Conservation (phyloP, 2,329 filamentous ascomycete genomes). For the Aureobasidium uvarum region DNA sequence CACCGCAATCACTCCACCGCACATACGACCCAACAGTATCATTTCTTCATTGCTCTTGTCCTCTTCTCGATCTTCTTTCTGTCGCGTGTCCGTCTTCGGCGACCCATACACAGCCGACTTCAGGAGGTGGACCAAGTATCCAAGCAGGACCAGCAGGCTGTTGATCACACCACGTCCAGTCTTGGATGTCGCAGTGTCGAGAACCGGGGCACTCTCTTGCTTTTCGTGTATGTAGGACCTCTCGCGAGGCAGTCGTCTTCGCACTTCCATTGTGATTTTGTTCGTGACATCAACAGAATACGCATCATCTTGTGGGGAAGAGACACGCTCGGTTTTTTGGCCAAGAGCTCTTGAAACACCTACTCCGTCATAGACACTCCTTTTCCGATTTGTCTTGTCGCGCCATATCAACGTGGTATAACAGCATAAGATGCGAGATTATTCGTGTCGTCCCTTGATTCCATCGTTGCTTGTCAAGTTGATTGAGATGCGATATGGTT, state of each 20-base stretch:
- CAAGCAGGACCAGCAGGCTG: neutral
- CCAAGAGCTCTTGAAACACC: constrained; percentile 19
- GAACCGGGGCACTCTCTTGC: neutral
- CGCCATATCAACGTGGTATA: neutral
- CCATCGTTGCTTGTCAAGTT: neutral
- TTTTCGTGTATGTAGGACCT: constrained; percentile 14
- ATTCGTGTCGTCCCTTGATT: neutral
- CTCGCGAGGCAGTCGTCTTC: constrained; percentile 22
- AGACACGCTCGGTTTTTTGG: neutral
- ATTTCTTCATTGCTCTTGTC: constrained; percentile 7
- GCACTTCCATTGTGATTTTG: constrained; percentile 16
- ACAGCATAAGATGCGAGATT: no score
- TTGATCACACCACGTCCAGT: neutral
- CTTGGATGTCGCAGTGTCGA: neutral
- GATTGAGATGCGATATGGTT: neutral
- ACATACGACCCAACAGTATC: constrained; percentile 5
- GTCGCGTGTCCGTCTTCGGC: neutral
- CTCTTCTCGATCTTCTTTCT: neutral
- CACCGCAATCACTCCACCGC: constrained; percentile 2
- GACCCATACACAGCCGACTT: neutral
- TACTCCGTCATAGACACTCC: neutral
- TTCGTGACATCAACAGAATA: constrained; percentile 18
- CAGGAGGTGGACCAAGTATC: constrained; percentile 2
- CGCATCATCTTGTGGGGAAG: constrained; percentile 8
- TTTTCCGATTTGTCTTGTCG: neutral